Evolutionary conservation across 169 alveolate species (phyloP), one percentile per base, ranked within the genome.

Genomic region (Babesia bovis): DNA sequence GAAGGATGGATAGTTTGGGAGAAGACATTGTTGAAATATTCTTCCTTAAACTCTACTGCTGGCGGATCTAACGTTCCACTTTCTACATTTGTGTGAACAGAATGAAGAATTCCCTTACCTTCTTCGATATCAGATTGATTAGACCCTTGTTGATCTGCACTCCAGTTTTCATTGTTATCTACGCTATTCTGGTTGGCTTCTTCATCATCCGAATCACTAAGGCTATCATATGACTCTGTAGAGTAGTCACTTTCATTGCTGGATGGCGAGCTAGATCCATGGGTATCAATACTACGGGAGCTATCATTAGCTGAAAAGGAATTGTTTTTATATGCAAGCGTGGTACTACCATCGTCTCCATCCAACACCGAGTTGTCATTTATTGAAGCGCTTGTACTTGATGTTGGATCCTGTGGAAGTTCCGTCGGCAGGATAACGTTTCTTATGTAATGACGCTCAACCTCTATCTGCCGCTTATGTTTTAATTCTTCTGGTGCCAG

Each of bases 401-500:
- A 41, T 38, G 35, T 41, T 28, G 55, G 57, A 15, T 17, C 44
- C 2, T 30, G 25, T 21, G 42, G 3, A 4, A 12, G 33, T 10
- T 70, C 59, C 3, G 66, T 47, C 21, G 81, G 78, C 51, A 87
- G 53, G n/a, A 79, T 72, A 3, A 87, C 92, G 38, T 83, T 82
- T 19, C 86, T 51, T 36, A 66, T 44, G 35, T 82, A 87, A 58
- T 85, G 89, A 30, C 59, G 21, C 41, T 87, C 90, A 2, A 87
- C 40, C 44, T 84, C 90, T 35, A 79, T 76, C 42, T 68, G 55
- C 13, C 92, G 17, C 32, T 85, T 61, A 71, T 44, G 40, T 41
- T 61, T 35, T 42, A 87, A 61, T 17, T 38, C 79, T 25, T 63
- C 76, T 21, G 92, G 92, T 0, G 92, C 92, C 28, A 87, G 73